Conservation (phyloP, 2,329 filamentous ascomycete species). For the Stenocarpella maydis region DNA sequence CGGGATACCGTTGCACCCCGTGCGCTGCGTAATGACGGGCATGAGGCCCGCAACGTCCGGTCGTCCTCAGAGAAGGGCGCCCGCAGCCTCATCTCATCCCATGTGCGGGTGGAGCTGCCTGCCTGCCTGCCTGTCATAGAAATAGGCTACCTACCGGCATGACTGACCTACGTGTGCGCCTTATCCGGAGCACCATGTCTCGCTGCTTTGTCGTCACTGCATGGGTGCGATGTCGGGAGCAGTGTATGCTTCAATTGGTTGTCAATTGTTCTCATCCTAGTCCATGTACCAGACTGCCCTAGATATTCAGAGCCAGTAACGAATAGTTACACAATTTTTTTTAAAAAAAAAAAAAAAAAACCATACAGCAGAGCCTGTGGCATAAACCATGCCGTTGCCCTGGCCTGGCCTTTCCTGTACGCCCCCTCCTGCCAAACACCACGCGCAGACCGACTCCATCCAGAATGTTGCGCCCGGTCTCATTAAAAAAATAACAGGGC, state of each 20-base stretch:
- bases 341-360: too few species aligned
- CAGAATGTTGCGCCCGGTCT: not conserved
- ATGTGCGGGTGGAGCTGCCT: not conserved
- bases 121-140: not conserved
- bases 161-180: not conserved
- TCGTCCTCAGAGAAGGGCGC: not conserved
- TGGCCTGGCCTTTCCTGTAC: constrained; percentile 11
- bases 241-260: not conserved
- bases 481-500: constrained; percentile 1
- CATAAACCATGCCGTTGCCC: constrained; percentile 12
- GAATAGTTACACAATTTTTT: constrained; percentile 28
- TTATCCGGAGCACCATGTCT: too few species aligned
- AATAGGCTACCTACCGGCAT: not conserved
- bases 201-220: not conserved
- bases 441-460: constrained; percentile 27
- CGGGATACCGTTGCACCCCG: constrained; percentile 17
- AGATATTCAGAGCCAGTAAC: not conserved
- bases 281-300: constrained; percentile 19
- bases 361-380: constrained; percentile 18
- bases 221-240: not conserved
- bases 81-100: not conserved
- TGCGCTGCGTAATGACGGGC: not conserved
- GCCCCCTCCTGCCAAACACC: constrained; percentile 29
- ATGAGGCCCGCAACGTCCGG: not conserved
- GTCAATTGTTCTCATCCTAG: constrained; percentile 14